A percentile compares a stretch with the other conserved stretches of the same genome.
phyloP scores from a whole-genome alignment of 257 asterid species.

The Solanum boliviense region DNA sequence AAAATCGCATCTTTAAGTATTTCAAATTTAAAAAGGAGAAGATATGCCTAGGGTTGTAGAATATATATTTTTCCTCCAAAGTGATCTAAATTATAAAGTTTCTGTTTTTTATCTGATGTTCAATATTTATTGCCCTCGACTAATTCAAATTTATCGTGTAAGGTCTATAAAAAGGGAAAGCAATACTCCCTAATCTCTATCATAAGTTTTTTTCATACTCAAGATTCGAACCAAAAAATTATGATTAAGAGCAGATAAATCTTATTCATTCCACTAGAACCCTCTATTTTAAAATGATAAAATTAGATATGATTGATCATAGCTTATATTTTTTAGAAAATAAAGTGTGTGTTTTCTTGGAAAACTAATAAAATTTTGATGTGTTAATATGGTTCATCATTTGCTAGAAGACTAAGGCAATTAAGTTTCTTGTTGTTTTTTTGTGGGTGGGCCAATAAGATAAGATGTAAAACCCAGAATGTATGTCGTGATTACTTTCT shows the following conservation, averaged over 20 bases:
- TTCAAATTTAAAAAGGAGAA: neutral
- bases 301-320: neutral
- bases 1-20: neutral
- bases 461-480: conserved; percentile 9
- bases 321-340: neutral
- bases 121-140: fast-evolving
- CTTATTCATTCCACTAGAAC: neutral
- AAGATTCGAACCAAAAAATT: too few relatives aligned
- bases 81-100: neutral
- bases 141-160: neutral
- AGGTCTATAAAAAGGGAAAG: neutral
- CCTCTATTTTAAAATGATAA: neutral
- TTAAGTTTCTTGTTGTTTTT: conserved; percentile 4
- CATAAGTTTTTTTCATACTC: neutral
- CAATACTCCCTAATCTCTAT: neutral
- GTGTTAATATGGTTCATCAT: conserved; percentile 14
- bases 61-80: neutral
- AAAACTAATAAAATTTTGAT: neutral
- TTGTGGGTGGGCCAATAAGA: conserved; percentile 14
- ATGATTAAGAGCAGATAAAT: fast-evolving
- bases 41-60: neutral
- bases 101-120: neutral
- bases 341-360: neutral
- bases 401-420: conserved; percentile 21
- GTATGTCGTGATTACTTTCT: conserved; percentile 19